Conservation (phyloP, 1,284 basidiomycete genomes). For the Xanthoconium separans region DNA sequence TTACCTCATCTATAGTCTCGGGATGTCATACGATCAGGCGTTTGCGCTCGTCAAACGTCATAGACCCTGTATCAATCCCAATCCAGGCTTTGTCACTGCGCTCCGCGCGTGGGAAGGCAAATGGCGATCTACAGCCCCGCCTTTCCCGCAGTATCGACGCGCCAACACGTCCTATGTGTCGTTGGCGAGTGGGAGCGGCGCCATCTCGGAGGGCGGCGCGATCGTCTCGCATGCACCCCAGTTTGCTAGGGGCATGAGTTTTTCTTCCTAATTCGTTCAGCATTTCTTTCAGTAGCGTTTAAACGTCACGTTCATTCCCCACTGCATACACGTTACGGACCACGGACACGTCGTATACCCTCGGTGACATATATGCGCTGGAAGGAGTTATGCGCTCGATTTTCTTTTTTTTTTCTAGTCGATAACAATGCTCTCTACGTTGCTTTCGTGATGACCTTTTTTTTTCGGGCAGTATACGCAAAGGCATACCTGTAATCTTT, state of each 20-base stretch:
- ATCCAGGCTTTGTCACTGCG: slow-evolving; percentile 56
- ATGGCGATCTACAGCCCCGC: slow-evolving; percentile 23
- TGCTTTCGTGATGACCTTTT: background rate
- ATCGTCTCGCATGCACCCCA: slow-evolving; percentile 6
- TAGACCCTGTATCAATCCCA: slow-evolving; percentile 69
- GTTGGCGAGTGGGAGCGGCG: background rate
- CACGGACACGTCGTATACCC: slow-evolving; percentile 8
- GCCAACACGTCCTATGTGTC: slow-evolving; percentile 29
- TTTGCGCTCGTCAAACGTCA: slow-evolving; percentile 54
- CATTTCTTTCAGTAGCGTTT: background rate
- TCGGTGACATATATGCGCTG: background rate
- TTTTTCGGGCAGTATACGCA: background rate
- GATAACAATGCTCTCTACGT: background rate
- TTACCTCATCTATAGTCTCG: slow-evolving; percentile 62
- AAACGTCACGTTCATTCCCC: background rate
- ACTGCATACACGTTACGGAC: background rate
- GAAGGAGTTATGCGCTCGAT: too few relatives aligned
- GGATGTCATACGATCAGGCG: slow-evolving; percentile 67
- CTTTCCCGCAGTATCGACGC: slow-evolving; percentile 26
- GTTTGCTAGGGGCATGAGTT: slow-evolving; percentile 25
- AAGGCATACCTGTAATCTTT: slow-evolving; percentile 7
- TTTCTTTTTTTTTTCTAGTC: too few relatives aligned
- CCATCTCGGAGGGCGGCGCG: slow-evolving; percentile 1
- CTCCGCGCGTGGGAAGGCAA: slow-evolving; percentile 53
- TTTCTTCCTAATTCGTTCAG: slow-evolving; percentile 13